Base-by-base conservation (phyloP, 2,329 filamentous ascomycete genomes). In the Ophioceras dolichostomum region DNA sequence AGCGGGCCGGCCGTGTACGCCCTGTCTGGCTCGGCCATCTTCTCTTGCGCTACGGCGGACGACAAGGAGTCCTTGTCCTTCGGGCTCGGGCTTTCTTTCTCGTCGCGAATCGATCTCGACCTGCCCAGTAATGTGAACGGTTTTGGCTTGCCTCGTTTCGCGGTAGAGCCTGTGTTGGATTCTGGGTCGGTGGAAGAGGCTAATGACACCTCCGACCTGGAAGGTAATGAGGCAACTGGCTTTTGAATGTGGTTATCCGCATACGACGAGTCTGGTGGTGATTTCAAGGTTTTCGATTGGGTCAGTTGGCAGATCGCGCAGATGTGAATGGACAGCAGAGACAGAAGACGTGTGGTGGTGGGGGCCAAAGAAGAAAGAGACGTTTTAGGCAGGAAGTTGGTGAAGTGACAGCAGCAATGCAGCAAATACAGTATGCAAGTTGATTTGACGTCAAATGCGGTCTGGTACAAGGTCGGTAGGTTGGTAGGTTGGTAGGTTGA, bases 61-160 rank as follows among this genome's bases (percentile, higher is more conserved):
- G 7, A 7, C 22, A 8, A 8, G 22, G 17, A 16, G 16, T 37
- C 36, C 36, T 32, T 37, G 5, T 60, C 54, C 41, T 58, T 60
- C 29, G 59, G 54, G 46, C 56, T 59, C 40, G 56, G 53, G 41
- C 53, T 57, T 39, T 70, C 67, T 48, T 53, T 57, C 38, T 70
- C 70, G 41, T 71, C 68, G 43, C 64, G 64, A 40, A 65, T 56
- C 14, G 72, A 76, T 44, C 60, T 64, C 41, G 64, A 63, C 30
- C 73, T 69, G 41, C 62, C 60, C 13, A 76, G 53, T 18, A 71
- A 55, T 16, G 61, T 60, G 52, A 76, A 76, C 8, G 68, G 60
- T 42, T 76, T 76, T 12, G 65, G 61, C 47, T 75, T 76, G 45
- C 50, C 57, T n/a, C n/a, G n/a, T 50, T 63, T 70, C 53, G 64